Base-by-base conservation (phyloP, 352 stramenopile species). In the Globisporangium parvum region DNA sequence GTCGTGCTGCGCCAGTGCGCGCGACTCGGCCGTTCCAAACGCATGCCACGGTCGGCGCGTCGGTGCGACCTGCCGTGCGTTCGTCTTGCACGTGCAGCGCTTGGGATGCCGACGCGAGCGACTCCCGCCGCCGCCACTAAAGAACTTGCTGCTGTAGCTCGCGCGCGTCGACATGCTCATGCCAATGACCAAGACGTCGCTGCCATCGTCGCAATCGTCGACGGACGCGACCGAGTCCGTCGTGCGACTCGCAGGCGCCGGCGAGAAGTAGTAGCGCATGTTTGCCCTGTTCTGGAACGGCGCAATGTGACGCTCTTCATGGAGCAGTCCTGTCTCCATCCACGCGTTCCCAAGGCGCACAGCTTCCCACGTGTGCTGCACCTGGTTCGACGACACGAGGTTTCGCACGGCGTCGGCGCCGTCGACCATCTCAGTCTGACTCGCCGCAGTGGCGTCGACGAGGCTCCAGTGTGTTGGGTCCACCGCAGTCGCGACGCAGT, bases 251-350 rank as follows among this genome's bases (percentile, higher is more conserved):
- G n/a, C n/a, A n/a, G n/a, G n/a, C n/a, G n/a, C n/a, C n/a, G n/a
- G n/a, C n/a, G n/a, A n/a, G n/a, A n/a, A n/a, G n/a, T n/a, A n/a
- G n/a, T n/a, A n/a, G n/a, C n/a, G n/a, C n/a, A n/a, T n/a, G n/a
- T n/a, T n/a, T n/a, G n/a, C n/a, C n/a, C n/a, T n/a, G n/a, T n/a
- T n/a, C n/a, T n/a, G n/a, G n/a, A n/a, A n/a, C n/a, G n/a, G n/a
- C n/a, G n/a, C n/a, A n/a, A n/a, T n/a, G n/a, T n/a, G n/a, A n/a
- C n/a, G n/a, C n/a, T n/a, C n/a, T n/a, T n/a, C n/a, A n/a, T n/a
- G n/a, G n/a, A n/a, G n/a, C n/a, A n/a, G n/a, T n/a, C n/a, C 74
- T 1, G 71, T 67, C 52, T 87, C 74, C 76, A 87, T 85, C 41
- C 83, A 71, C 14, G 75, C 74, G 50, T 87, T 85, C 21, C 77